Conservation (phyloP, 257 asterid genomes). For the Solanum habrochaites region DNA sequence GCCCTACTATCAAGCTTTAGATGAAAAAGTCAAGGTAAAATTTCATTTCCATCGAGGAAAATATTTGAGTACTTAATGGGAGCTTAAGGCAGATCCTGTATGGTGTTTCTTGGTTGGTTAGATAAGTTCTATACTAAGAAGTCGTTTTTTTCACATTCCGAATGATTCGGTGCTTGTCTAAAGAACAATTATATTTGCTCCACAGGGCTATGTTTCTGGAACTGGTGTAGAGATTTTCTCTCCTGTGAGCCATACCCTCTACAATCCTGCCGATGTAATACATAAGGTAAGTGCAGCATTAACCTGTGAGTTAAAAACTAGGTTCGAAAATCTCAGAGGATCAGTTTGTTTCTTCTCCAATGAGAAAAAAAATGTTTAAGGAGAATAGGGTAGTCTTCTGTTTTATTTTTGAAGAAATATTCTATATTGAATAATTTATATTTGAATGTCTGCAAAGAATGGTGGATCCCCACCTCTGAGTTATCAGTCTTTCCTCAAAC, state of each 20-base stretch:
- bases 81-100: not conserved
- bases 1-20: constrained; percentile 78
- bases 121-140: not conserved
- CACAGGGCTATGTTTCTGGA: constrained; percentile 46
- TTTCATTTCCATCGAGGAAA: not conserved
- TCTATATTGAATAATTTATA: not conserved
- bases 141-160: not conserved
- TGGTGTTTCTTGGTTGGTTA: not conserved
- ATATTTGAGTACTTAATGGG: not conserved
- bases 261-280: constrained; percentile 75
- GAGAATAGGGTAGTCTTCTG: not conserved
- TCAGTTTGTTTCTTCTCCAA: not conserved
- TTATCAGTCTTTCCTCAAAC: constrained; percentile 80
- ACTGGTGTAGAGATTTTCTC: constrained; percentile 64
- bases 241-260: constrained; percentile 90
- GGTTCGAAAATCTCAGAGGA: not conserved
- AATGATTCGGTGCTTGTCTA: not conserved
- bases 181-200: not conserved
- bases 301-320: not conserved
- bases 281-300: constrained; percentile 35
- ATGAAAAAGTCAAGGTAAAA: constrained; percentile 52
- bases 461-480: constrained; percentile 84
- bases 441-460: constrained; percentile 28
- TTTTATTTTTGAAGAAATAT: not conserved
- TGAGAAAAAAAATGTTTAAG: not conserved